Base-by-base conservation (phyloP, 192 early-diverging fungal genomes). In the Gryganskiella cystojenkinii region DNA sequence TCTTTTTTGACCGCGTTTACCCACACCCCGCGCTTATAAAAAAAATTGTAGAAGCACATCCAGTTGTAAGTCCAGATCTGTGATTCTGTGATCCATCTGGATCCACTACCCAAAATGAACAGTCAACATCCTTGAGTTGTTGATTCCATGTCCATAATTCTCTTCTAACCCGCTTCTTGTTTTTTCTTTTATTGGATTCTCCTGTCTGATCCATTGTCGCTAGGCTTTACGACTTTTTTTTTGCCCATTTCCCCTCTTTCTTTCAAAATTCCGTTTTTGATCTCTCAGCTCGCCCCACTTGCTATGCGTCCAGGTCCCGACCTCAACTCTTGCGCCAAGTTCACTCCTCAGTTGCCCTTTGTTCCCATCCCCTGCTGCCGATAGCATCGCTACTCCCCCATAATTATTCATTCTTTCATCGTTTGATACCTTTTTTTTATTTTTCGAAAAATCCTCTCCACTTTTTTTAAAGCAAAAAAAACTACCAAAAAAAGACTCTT, bases 301-400 rank as follows among this genome's bases (percentile, higher is more conserved):
- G 72, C 72, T 76, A 76, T 76, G 72, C 72, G 59, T 76, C 72
- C 72, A 67, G 72, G 72, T 67, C 65, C 72, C 65, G 59, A 67
- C 65, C 72, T 63, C 60, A 76, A 67, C 65, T 76, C 64, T 64
- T 64, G 70, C 70, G 70, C 70, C 65, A 47, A 67, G 60, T 76
- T 76, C 65, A 76, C 72, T 51, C 72, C 72, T 11, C 59, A 68
- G 49, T 61, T 76, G 58, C 72, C 72, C 43, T 76, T 76, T 31
- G 72, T 76, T 76, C 72, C 72, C 72, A 76, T 76, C 60, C 72
- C 72, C 37, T 76, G 72, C 72, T 76, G 72, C 72, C 72, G 72
- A 76, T 76, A 76, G 72, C 72, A 68, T 76, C 64, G 52, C 65
- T 76, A 76, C 52, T 51, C 54, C 65, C 65, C n/a, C n/a, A n/a